These are phyloP conservation scores for Lactarius tabidus DNA, from an alignment of 768 basidiomycete species.

Conservation along the genomic window DNA sequence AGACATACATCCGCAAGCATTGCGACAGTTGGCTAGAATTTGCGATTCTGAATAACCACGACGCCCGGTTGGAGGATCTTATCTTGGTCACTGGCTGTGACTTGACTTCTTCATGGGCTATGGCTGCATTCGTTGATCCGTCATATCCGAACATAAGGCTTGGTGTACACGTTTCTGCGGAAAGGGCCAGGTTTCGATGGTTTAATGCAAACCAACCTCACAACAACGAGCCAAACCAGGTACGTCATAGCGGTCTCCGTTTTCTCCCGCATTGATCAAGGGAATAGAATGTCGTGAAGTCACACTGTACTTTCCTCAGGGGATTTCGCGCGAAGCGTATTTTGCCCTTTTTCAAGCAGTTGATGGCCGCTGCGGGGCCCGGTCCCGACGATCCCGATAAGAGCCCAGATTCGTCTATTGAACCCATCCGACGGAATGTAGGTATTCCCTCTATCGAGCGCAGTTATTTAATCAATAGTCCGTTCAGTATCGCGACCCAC, in stretches of 20 bases:
- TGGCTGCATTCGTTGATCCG: slow-evolving; percentile 20
- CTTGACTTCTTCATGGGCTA: slow-evolving; percentile 21
- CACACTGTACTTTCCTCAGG: too few species aligned
- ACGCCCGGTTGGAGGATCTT: slow-evolving; percentile 20
- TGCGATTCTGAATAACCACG: background rate
- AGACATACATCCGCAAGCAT: slow-evolving; percentile 21
- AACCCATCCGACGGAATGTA: too few species aligned
- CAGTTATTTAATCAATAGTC: background rate
- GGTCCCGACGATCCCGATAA: too few species aligned
- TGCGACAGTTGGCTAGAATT: slow-evolving; percentile 23
- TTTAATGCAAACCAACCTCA: background rate
- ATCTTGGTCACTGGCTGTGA: slow-evolving; percentile 26
- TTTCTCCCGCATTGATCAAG: too few species aligned
- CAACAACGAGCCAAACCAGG: too few species aligned
- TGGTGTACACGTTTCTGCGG: background rate
- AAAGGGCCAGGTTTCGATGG: slow-evolving; percentile 12
- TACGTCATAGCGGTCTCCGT: too few species aligned
- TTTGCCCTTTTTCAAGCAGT: too few species aligned
- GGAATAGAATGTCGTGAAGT: too few species aligned
- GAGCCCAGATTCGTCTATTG: too few species aligned
- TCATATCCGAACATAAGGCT: slow-evolving; percentile 13
- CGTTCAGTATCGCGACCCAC: background rate
- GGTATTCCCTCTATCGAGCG: too few species aligned
- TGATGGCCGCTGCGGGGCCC: too few species aligned
- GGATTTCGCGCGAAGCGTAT: too few species aligned